Conservation (phyloP, 2,329 filamentous ascomycete genomes). For the Colletotrichum paranaense region DNA sequence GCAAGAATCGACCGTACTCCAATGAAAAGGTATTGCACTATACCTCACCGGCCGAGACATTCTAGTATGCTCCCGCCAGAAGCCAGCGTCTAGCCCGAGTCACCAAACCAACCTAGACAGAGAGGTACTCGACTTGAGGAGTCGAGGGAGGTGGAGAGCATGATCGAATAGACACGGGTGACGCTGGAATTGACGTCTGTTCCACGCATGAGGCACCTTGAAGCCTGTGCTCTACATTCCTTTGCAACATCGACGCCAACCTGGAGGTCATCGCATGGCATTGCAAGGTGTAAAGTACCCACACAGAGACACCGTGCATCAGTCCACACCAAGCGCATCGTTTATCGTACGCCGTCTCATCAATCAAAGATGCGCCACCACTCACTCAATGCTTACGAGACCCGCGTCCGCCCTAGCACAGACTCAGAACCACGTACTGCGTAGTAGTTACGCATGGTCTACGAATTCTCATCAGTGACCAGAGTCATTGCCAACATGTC, state of each 20-base stretch:
- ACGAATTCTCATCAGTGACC: too few relatives aligned
- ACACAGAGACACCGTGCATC: background rate
- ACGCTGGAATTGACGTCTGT: constrained; percentile 1
- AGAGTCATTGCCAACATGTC: background rate
- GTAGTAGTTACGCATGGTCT: too few relatives aligned
- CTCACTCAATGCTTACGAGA: background rate
- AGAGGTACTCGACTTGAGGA: background rate
- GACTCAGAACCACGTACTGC: background rate
- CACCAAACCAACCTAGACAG: background rate
- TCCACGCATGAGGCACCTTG: constrained; percentile 17
- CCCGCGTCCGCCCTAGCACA: background rate
- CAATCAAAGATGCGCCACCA: background rate
- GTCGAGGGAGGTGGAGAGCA: background rate
- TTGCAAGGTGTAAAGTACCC: background rate
- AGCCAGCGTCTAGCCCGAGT: background rate
- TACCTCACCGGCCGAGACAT: background rate
- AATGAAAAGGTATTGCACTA: background rate
- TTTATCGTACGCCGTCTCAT: background rate
- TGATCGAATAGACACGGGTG: background rate
- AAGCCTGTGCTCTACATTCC: constrained; percentile 13
- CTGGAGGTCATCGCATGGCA: background rate
- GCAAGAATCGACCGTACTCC: background rate
- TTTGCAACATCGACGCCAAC: constrained; percentile 4
- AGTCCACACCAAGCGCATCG: background rate
- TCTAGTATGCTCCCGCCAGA: background rate